Evolutionary conservation across 2,329 filamentous ascomycete species (phyloP), one percentile per base, ranked within the genome.

Genomic region (Metarhizium rileyi): DNA sequence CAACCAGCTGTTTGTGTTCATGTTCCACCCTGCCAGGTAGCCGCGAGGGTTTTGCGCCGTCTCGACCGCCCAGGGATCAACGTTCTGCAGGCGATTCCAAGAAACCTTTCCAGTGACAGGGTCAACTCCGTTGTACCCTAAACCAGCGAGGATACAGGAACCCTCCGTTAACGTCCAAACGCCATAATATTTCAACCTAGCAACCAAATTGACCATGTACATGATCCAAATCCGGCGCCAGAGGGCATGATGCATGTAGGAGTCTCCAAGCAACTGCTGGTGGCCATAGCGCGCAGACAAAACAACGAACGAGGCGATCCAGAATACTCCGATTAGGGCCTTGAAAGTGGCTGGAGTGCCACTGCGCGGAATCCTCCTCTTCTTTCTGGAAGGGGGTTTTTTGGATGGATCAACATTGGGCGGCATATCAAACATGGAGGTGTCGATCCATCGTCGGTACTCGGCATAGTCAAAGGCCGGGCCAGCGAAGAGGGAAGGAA

Each of bases 1-100:
- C 53, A 98, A 73, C 93, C 93, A 98, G 61, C 88, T 82, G 66
- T 96, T 98, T 12, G 93, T 98, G 68, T 97, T 97, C 72, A 96
- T 95, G 67, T 98, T 98, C 93, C 93, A 98, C 61, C 82, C 86
- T 45, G 84, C 91, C 3, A 98, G 77, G 60, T 93, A 97, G 2
- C 81, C 90, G 48, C 91, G 83, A n/a, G 87, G 87, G 65, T 97
- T 98, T 68, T 96, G 90, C 1, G 91, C 93, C 1, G 81, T 76
- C 70, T 98, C 93, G 26, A 98, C 87, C 2, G 80, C 81, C 76
- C 83, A 84, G 0, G 93, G 86, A 56, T 87, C 83, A 57, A 98
- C 88, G 62, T 98, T 98, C 58, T 88, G 85, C 18, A 97, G 73
- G 26, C 91, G 83, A 62, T 95, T 84, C 72, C 93, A 98, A 52